Evolutionary conservation across 371 early-diverging fungal genomes (phyloP).

Genomic region (Circinella minor): DNA sequence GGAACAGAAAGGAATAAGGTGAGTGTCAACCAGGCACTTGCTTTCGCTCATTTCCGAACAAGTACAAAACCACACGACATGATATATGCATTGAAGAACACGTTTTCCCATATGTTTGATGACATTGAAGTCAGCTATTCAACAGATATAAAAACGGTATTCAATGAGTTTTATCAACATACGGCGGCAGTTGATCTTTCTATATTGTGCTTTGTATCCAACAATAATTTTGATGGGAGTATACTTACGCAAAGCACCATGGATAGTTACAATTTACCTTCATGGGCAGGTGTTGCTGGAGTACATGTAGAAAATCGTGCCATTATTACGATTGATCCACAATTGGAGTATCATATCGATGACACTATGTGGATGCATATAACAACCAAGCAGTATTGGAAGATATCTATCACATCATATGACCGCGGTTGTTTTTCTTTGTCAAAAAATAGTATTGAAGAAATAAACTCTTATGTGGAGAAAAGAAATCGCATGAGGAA

Average conservation of each 20-base stretch:
- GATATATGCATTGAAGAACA: neutral
- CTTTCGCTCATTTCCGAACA: neutral
- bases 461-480: too few relatives aligned
- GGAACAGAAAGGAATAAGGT: neutral
- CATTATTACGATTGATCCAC: too few relatives aligned
- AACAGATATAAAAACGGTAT: neutral
- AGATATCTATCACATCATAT: too few relatives aligned
- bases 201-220: neutral
- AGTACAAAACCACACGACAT: neutral
- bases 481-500: too few relatives aligned
- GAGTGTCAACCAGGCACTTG: neutral
- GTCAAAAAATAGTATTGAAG: too few relatives aligned
- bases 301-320: neutral
- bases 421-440: too few relatives aligned
- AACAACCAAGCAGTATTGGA: too few relatives aligned
- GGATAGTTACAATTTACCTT: neutral
- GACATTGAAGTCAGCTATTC: neutral
- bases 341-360: too few relatives aligned
- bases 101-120: neutral
- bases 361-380: too few relatives aligned
- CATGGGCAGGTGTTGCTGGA: neutral
- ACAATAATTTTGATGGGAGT: neutral
- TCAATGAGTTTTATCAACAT: neutral
- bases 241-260: neutral
- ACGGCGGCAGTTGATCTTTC: neutral